Evolutionary conservation across 805 yeast genomes (phyloP).

Genomic region (Monosporozyma yasuniensis): DNA sequence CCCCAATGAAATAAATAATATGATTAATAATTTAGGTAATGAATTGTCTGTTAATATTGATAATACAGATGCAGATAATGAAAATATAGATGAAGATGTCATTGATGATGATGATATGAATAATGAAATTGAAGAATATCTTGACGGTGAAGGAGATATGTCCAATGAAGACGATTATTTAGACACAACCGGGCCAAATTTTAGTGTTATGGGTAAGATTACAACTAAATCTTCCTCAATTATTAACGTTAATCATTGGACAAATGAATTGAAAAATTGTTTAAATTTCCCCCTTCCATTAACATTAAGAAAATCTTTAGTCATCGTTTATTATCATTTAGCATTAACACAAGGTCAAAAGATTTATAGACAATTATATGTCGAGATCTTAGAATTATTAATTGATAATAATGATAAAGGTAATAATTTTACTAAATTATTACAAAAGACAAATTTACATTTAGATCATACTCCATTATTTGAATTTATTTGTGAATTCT

Average conservation of each 20-base stretch:
- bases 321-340: slow-evolving; percentile 62
- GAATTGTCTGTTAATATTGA: slow-evolving; percentile 40
- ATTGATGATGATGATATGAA: slow-evolving; percentile 9
- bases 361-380: slow-evolving; percentile 50
- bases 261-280: slow-evolving; percentile 75
- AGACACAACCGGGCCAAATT: slow-evolving; percentile 32
- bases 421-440: slow-evolving; percentile 25
- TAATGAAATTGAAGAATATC: slow-evolving; percentile 9
- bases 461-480: slow-evolving; percentile 32
- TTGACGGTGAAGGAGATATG: slow-evolving; percentile 31
- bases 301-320: slow-evolving; percentile 47
- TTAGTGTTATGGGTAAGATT: slow-evolving; percentile 44
- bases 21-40: slow-evolving; percentile 22
- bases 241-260: slow-evolving; percentile 72
- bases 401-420: slow-evolving; percentile 32
- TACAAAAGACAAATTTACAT: slow-evolving; percentile 24
- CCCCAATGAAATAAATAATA: slow-evolving; percentile 50
- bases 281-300: slow-evolving; percentile 64
- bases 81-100: slow-evolving; percentile 15
- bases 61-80: slow-evolving; percentile 8
- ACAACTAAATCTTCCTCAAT: slow-evolving; percentile 61
- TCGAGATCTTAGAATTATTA: slow-evolving; percentile 50
- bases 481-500: slow-evolving; percentile 28
- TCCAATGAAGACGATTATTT: slow-evolving; percentile 22
- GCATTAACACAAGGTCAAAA: slow-evolving; percentile 66